Conservation (phyloP, 768 basidiomycete species). For the Kwoniella heveanensis region DNA sequence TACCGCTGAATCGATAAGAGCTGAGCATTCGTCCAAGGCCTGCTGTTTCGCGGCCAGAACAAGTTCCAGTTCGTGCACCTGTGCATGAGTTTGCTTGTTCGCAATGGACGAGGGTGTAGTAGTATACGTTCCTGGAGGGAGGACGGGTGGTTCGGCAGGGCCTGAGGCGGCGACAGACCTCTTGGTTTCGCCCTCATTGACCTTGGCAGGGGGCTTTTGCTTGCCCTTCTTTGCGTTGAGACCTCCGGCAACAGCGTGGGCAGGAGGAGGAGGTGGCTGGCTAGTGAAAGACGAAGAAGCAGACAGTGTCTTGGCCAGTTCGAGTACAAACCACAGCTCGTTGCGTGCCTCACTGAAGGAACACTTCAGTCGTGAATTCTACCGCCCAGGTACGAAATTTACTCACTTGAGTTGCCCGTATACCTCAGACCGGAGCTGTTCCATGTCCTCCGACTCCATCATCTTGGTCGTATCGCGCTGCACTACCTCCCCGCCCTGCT, state of each 20-base stretch:
- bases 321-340: slow-evolving; percentile 49
- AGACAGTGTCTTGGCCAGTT: slow-evolving; percentile 46
- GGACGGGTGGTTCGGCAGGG: slow-evolving; percentile 33
- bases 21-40: slow-evolving; percentile 45
- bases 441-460: slow-evolving; percentile 43
- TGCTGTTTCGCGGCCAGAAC: slow-evolving; percentile 45
- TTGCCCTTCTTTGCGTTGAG: slow-evolving; percentile 11
- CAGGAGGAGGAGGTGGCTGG: slow-evolving; percentile 25
- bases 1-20: slow-evolving; percentile 45
- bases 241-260: neutral
- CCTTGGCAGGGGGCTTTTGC: slow-evolving; percentile 6
- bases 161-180: neutral
- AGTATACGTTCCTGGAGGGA: slow-evolving; percentile 42
- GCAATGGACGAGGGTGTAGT: slow-evolving; percentile 25
- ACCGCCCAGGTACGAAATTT: too few relatives aligned
- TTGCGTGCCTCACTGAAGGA: slow-evolving; percentile 44
- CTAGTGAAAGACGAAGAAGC: slow-evolving; percentile 28
- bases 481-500: slow-evolving; percentile 7
- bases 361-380: too few relatives aligned
- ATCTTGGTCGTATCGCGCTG: slow-evolving; percentile 16
- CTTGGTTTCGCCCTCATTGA: slow-evolving; percentile 15
- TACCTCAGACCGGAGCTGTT: slow-evolving; percentile 34
- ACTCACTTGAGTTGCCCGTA: slow-evolving; percentile 45
- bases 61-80: slow-evolving; percentile 34
- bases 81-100: slow-evolving; percentile 7